Evolutionary conservation across 176 grass and related monocot species (phyloP), one percentile per base, ranked within the genome.

Genomic region (Oryza rufipogon): DNA sequence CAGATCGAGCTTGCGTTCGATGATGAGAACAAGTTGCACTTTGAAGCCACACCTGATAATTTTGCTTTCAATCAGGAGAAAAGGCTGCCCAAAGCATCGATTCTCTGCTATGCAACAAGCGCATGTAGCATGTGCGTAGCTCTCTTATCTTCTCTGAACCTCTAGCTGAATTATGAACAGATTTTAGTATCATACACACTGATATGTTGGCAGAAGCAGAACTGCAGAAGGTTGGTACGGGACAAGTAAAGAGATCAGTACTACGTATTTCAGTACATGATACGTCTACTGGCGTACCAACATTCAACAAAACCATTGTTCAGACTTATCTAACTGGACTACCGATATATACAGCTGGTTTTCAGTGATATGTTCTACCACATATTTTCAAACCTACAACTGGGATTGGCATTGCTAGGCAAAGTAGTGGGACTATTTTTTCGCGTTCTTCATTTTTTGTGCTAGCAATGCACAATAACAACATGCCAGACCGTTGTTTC

Each of bases 31-130:
- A 48, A 74, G 65, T 76, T 42, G 65, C 52, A 81, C 6, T 36
- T 23, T 77, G 77, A 81, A 76, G 83, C 64, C 78, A 45, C 65
- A 71, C 44, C 32, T 44, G 30, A 64, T 61, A 49, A 76, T 33
- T 81, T 81, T 76, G 52, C 78, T 71, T 54, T 68, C 32, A 70
- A 64, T 51, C 2, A 69, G 76, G 26, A 85, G 11, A 80, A n/a
- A 76, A 85, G 1, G 69, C 11, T 80, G 20, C 26, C 58, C 15
- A 23, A 22, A 65, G 41, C 66, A 89, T 81, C 42, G 0, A 80
- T 89, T 81, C 83, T 76, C 32, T 19, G 52, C 52, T 76, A 52
- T 17, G 9, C 34, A 85, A 81, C 77, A 81, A 85, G 28, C 48
- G 52, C 52, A 68, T 52, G 49, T 75, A 85, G 39, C 71, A 89